Evolutionary conservation across 345 rosid species (phyloP).

Genomic region (Toxicodendron radicans): DNA sequence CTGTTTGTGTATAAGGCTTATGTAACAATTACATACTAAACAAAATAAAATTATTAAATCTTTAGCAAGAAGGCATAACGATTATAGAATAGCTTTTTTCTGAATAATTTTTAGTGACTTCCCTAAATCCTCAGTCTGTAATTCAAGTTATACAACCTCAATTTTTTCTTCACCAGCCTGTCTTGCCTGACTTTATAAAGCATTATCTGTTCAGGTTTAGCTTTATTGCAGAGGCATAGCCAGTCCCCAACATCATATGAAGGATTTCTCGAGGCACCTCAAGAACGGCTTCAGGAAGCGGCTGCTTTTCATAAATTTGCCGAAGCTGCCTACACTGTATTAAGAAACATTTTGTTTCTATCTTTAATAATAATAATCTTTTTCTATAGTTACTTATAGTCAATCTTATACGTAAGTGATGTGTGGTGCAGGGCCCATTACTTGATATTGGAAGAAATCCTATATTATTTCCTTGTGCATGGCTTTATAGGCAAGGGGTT

Average conservation of each 20-base stretch:
- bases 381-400: background rate
- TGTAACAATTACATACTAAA: background rate
- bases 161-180: background rate
- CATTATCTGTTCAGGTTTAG: conserved; percentile 61
- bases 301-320: conserved; percentile 74
- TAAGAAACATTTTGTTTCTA: conserved; percentile 5
- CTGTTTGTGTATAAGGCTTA: background rate
- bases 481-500: conserved; percentile 86
- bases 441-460: conserved; percentile 91
- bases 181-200: background rate
- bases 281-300: conserved; percentile 60
- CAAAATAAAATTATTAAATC: background rate
- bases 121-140: background rate
- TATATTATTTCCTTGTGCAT: conserved; percentile 72
- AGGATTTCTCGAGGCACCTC: conserved; percentile 57
- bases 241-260: conserved; percentile 43
- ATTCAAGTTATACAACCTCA: background rate
- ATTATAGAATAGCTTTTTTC: no score
- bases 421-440: conserved; percentile 70
- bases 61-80: background rate
- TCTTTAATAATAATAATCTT: background rate
- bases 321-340: conserved; percentile 94
- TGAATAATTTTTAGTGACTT: no score
- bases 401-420: conserved; percentile 16
- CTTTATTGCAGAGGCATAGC: conserved; percentile 66